Evolutionary conservation across 1,139 yeast species (phyloP), one percentile per base, ranked within the genome.

Genomic region (Candida tetrigidarum): DNA sequence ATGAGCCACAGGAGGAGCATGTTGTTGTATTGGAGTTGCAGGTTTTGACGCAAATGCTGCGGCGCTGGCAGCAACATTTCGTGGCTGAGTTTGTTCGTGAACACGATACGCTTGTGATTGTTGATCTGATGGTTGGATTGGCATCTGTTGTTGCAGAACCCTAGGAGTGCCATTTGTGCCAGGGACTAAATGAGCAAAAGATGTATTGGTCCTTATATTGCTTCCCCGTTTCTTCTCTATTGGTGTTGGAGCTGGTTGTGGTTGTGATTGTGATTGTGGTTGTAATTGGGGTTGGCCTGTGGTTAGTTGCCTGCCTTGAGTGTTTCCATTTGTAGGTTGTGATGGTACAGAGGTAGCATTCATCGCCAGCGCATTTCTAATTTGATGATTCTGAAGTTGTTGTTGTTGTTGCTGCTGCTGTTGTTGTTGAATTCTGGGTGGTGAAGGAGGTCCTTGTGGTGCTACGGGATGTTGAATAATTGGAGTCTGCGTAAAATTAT

Each of bases 201-300:
- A 46, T 5, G 56, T 51, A 39, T 50, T 51, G 4, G 50, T 30
- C 11, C 56, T 38, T 12, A 51, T 28, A 35, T 49, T 51, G 18
- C 40, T 42, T 39, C 37, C 41, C n/a, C 42, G 48, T 44, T 44
- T 26, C 25, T 34, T 36, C 14, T 43, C 29, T 18, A 22, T 26
- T 14, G 45, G 42, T 7, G 39, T 23, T 46, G 52, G 33, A 52
- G 28, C 43, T 57, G 18, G 39, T 48, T 37, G 33, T 45, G 55
- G 16, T 25, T 29, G 19, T 8, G 32, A 2, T 10, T 10, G 15
- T 16, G 28, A 39, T 30, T 35, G 46, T 14, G 27, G 44, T 25
- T 41, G 25, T 7, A n/a, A n/a, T n/a, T n/a, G 47, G 23, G 14
- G 45, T 11, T 27, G 14, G 30, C 7, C 10, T 4, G 27, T 30